phyloP scores from a whole-genome alignment of 2,329 filamentous ascomycete genomes.

The Apiospora pterosperma region DNA sequence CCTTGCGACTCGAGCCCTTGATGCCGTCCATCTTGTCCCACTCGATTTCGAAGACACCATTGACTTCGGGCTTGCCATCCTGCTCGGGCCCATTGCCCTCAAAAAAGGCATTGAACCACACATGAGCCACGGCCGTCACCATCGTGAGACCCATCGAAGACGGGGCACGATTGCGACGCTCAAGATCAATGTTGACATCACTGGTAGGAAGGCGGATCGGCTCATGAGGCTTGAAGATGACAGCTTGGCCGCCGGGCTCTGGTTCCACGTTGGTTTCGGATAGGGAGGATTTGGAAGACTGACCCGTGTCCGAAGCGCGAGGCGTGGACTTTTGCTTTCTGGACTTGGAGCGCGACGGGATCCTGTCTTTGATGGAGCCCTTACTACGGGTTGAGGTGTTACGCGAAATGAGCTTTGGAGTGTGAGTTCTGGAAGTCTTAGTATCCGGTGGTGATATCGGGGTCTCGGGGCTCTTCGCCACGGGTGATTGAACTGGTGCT shows the following conservation, averaged over 20 bases:
- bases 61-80: slow-evolving; percentile 61
- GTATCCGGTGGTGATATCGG: background rate
- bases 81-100: slow-evolving; percentile 76
- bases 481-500: slow-evolving; percentile 10
- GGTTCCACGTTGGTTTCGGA: slow-evolving; percentile 29
- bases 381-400: background rate
- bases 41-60: slow-evolving; percentile 57
- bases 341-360: slow-evolving; percentile 9
- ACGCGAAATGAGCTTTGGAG: background rate
- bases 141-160: slow-evolving; percentile 80
- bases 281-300: slow-evolving; percentile 14
- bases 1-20: slow-evolving; percentile 82
- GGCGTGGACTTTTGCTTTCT: slow-evolving; percentile 8
- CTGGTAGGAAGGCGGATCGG: slow-evolving; percentile 72
- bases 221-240: slow-evolving; percentile 71
- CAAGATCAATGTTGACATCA: slow-evolving; percentile 87
- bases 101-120: slow-evolving; percentile 96
- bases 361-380: background rate
- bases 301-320: slow-evolving; percentile 7
- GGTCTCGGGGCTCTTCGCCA: slow-evolving; percentile 3
- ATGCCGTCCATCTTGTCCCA: slow-evolving; percentile 84
- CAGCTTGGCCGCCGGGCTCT: slow-evolving; percentile 63
- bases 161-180: slow-evolving; percentile 76
- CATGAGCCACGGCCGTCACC: slow-evolving; percentile 89
- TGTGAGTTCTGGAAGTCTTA: background rate